These are phyloP conservation scores for Psidium guajava DNA, from an alignment of 345 rosid species.

Conservation along the genomic window DNA sequence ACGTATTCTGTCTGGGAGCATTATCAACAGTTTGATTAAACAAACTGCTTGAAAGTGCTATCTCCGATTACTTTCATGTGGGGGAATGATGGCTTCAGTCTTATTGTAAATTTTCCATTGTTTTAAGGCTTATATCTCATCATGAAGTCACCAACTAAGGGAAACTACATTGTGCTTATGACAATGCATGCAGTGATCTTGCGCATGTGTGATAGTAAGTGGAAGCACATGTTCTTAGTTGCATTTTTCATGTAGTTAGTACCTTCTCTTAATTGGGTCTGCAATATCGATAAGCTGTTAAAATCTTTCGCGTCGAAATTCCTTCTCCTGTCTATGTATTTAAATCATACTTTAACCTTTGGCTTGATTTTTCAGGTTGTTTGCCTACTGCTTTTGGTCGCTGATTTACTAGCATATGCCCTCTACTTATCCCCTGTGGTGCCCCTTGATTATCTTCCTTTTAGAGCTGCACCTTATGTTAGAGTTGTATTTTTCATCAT, in stretches of 20 bases:
- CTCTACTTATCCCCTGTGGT: conserved; percentile 61
- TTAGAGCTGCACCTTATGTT: conserved; percentile 79
- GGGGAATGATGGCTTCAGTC: background rate
- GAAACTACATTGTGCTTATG: background rate
- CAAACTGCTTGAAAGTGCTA: background rate
- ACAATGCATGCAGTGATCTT: background rate
- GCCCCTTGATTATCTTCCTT: conserved; percentile 56
- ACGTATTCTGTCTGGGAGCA: background rate
- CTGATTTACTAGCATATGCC: conserved; percentile 63
- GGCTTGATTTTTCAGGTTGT: conserved; percentile 48
- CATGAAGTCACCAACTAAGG: background rate
- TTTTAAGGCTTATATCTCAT: background rate
- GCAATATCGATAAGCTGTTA: background rate
- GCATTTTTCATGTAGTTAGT: background rate
- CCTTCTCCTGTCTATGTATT: background rate
- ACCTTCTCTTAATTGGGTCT: background rate
- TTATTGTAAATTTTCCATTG: background rate
- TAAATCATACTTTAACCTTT: background rate
- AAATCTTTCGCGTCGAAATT: background rate
- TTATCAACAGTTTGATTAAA: background rate
- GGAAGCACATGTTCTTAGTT: background rate
- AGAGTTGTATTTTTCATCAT: conserved; percentile 75
- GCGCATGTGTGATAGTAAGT: background rate
- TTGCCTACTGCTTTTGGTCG: conserved; percentile 50
- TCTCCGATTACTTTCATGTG: background rate